A percentile compares a stretch with the other conserved stretches of the same genome.
Evolutionary conservation across 345 rosid genomes (phyloP).

Genomic region (Rhodomyrtus tomentosa): DNA sequence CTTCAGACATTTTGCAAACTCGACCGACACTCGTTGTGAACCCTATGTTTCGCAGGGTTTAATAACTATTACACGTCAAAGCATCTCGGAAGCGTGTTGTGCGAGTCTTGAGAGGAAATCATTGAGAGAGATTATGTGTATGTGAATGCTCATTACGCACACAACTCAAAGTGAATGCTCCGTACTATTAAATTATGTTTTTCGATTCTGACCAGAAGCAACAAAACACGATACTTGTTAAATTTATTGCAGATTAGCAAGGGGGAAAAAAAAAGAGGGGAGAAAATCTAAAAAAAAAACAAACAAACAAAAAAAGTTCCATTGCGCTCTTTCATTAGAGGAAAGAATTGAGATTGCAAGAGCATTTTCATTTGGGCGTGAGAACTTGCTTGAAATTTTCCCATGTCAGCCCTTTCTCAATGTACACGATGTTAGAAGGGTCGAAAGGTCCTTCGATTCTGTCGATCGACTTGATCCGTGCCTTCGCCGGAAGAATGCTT

Average conservation of each 20-base stretch:
- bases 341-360: background rate
- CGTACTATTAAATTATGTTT: background rate
- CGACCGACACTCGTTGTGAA: background rate
- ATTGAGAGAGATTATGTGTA: background rate
- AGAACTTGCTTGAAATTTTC: slow-evolving; percentile 2
- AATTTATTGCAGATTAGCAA: background rate
- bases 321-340: background rate
- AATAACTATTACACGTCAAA: background rate
- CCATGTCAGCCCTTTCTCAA: slow-evolving; percentile 50
- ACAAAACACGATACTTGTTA: background rate
- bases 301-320: background rate
- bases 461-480: slow-evolving; percentile 50
- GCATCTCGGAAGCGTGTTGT: background rate
- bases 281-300: background rate
- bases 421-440: slow-evolving; percentile 50
- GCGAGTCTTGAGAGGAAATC: background rate
- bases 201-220: background rate
- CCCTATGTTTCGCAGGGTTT: background rate
- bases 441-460: slow-evolving; percentile 72
- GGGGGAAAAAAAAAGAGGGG: background rate
- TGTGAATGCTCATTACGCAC: too few species aligned
- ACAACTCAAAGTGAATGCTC: rapidly evolving
- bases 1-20: background rate
- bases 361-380: background rate
- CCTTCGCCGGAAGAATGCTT: slow-evolving; percentile 69